A percentile compares a stretch with the other conserved stretches of the same genome.
Conservation (phyloP, 176 grass and related monocot species). For the Juncus effusus region DNA sequence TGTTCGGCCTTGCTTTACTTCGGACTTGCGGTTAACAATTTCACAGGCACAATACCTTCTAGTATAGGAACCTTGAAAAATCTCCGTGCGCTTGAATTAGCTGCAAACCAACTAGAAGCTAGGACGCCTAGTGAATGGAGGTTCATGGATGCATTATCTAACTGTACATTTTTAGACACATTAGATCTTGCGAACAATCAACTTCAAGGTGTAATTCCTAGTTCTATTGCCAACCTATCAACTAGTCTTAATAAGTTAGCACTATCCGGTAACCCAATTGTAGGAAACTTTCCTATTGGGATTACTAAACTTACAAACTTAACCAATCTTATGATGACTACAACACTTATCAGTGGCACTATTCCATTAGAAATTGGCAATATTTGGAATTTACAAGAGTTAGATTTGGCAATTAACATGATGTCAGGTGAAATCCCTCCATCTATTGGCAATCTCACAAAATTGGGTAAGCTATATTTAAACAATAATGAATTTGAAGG, state of each 20-base stretch:
- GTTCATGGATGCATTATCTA: constrained; percentile 29
- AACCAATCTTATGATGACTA: neutral
- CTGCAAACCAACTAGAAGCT: constrained; percentile 7
- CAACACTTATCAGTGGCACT: constrained; percentile 16
- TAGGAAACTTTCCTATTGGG: constrained; percentile 22
- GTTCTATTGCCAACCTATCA: constrained; percentile 35
- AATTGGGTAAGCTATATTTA: constrained; percentile 24
- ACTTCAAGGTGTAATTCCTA: constrained; percentile 30
- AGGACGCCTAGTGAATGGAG: constrained; percentile 11
- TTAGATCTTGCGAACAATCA: constrained; percentile 15
- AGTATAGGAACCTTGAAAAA: constrained; percentile 26
- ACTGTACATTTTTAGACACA: constrained; percentile 11
- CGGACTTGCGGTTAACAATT: constrained; percentile 10
- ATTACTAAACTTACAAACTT: constrained; percentile 35
- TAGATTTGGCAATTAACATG: constrained; percentile 7
- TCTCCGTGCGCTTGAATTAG: neutral
- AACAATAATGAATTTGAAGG: constrained; percentile 27
- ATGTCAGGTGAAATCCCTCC: constrained; percentile 32
- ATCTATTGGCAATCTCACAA: constrained; percentile 35
- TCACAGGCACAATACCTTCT: constrained; percentile 30
- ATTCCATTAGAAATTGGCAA: constrained; percentile 23
- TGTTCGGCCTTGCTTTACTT: neutral
- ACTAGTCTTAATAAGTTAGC: neutral
- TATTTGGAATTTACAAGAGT: constrained; percentile 17
- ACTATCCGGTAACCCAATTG: constrained; percentile 15